These are phyloP conservation scores for Purpureocillium takamizusanense DNA, from an alignment of 2,329 filamentous ascomycete genomes.

Conservation along the genomic window DNA sequence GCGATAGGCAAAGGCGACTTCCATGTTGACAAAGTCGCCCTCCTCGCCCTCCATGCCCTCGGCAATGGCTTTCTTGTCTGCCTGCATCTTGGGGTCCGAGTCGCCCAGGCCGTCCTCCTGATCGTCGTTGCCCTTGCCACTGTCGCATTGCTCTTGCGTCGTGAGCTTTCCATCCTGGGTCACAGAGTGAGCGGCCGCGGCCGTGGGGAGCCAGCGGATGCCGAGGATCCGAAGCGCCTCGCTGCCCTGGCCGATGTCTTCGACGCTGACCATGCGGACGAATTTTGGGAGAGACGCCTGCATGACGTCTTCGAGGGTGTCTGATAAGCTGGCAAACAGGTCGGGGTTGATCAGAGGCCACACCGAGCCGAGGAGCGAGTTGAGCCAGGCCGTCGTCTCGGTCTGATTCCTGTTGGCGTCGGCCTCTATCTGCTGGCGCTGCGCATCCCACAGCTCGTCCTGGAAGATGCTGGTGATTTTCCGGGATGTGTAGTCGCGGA, in stretches of 20 bases:
- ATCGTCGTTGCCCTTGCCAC: slow-evolving; percentile 12
- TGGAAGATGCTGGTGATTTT: slow-evolving; percentile 56
- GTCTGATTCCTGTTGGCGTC: slow-evolving; percentile 34
- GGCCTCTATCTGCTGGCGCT: slow-evolving; percentile 39
- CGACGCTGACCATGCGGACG: slow-evolving; percentile 65
- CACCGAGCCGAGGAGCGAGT: slow-evolving; percentile 55
- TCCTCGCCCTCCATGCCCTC: slow-evolving; percentile 68
- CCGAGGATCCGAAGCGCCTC: slow-evolving; percentile 63
- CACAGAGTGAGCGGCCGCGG: slow-evolving; percentile 56
- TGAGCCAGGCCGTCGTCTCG: slow-evolving; percentile 65
- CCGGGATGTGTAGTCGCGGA: slow-evolving; percentile 52
- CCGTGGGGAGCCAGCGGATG: slow-evolving; percentile 62
- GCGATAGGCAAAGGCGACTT: slow-evolving; percentile 66
- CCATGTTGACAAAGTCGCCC: slow-evolving; percentile 69
- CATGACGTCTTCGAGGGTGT: slow-evolving; percentile 73
- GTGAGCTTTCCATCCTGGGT: slow-evolving; percentile 45
- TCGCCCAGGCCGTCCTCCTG: slow-evolving; percentile 11
- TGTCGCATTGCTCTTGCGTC: slow-evolving; percentile 23
- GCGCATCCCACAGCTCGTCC: slow-evolving; percentile 61
- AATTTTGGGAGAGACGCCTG: slow-evolving; percentile 63
- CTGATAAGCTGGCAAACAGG: slow-evolving; percentile 57
- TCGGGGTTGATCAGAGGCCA: slow-evolving; percentile 73
- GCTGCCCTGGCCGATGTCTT: slow-evolving; percentile 68
- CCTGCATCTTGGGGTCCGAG: slow-evolving; percentile 15
- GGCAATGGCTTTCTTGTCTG: slow-evolving; percentile 21